phyloP scores from a whole-genome alignment of 2,329 filamentous ascomycete species.

The Torrubiella hemipterigena region DNA sequence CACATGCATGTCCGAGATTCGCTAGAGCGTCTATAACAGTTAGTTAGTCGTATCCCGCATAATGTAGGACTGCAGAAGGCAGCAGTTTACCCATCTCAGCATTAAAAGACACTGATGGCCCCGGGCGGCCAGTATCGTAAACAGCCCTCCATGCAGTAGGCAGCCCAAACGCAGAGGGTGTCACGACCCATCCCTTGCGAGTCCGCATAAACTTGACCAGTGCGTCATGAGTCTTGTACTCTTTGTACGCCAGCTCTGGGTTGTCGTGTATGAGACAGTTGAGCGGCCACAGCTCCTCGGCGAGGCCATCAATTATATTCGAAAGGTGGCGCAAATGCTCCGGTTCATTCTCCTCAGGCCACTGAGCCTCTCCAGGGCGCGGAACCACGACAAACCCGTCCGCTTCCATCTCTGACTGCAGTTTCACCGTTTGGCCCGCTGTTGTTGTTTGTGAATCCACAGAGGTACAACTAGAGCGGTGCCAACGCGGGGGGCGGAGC shows the following conservation, averaged over 20 bases:
- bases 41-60: not conserved
- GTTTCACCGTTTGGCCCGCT: not conserved
- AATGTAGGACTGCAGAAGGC: not conserved
- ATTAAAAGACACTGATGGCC: slow-evolving; percentile 29
- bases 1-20: slow-evolving; percentile 39
- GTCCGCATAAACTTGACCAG: slow-evolving; percentile 23
- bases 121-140: slow-evolving; percentile 21
- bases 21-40: slow-evolving; percentile 30
- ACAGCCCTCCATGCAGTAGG: slow-evolving; percentile 30
- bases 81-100: slow-evolving; percentile 19
- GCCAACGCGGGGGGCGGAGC: no score
- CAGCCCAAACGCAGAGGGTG: slow-evolving; percentile 26
- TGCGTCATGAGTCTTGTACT: slow-evolving; percentile 27
- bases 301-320: slow-evolving; percentile 8
- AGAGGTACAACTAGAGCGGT: no score
- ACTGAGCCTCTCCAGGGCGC: slow-evolving; percentile 1
- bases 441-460: not conserved
- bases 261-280: slow-evolving; percentile 29
- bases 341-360: not conserved
- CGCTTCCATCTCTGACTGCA: not conserved
- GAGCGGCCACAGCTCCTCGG: slow-evolving; percentile 18
- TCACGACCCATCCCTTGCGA: slow-evolving; percentile 24
- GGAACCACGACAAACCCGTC: slow-evolving; percentile 6
- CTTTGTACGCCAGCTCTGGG: slow-evolving; percentile 29
- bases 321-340: slow-evolving; percentile 19